These are phyloP conservation scores for Aspergillus amoenus DNA, from an alignment of 2,329 filamentous ascomycete species.

Conservation along the genomic window DNA sequence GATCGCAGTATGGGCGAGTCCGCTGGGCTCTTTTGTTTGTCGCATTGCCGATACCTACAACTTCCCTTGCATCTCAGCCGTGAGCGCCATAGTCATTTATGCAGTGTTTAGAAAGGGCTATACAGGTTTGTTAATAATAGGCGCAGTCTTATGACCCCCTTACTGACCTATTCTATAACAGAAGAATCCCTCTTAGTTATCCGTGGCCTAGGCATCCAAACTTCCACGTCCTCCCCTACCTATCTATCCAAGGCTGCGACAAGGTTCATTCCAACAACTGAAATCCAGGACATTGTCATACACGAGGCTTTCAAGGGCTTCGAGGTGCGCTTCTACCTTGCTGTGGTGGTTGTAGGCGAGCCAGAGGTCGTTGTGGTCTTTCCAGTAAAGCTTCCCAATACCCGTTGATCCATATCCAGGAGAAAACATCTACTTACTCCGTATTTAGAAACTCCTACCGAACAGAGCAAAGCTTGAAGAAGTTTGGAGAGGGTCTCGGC, in stretches of 20 bases:
- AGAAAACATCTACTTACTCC: slow-evolving; percentile 4
- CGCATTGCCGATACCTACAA: slow-evolving; percentile 39
- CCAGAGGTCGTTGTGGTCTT: slow-evolving; percentile 93
- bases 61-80: slow-evolving; percentile 43
- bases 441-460: slow-evolving; percentile 63
- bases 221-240: slow-evolving; percentile 66
- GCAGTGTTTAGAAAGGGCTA: slow-evolving; percentile 50
- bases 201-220: slow-evolving; percentile 87
- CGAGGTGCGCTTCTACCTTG: slow-evolving; percentile 83
- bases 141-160: not conserved
- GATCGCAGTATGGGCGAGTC: slow-evolving; percentile 34
- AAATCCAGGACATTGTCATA: slow-evolving; percentile 90
- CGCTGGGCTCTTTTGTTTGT: slow-evolving; percentile 32
- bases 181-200: slow-evolving; percentile 88
- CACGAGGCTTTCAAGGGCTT: slow-evolving; percentile 94
- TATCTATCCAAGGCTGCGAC: slow-evolving; percentile 64
- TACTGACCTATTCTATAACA: slow-evolving; percentile 28
- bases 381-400: slow-evolving; percentile 53
- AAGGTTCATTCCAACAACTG: slow-evolving; percentile 84
- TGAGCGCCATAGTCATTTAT: slow-evolving; percentile 43
- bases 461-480: slow-evolving; percentile 72
- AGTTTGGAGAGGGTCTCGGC: slow-evolving; percentile 84
- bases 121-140: slow-evolving; percentile 44
- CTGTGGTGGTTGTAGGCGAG: slow-evolving; percentile 87
- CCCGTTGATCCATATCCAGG: not conserved